Base-by-base conservation (phyloP, 768 basidiomycete species). In the Dictyophora rubrovolvata region DNA sequence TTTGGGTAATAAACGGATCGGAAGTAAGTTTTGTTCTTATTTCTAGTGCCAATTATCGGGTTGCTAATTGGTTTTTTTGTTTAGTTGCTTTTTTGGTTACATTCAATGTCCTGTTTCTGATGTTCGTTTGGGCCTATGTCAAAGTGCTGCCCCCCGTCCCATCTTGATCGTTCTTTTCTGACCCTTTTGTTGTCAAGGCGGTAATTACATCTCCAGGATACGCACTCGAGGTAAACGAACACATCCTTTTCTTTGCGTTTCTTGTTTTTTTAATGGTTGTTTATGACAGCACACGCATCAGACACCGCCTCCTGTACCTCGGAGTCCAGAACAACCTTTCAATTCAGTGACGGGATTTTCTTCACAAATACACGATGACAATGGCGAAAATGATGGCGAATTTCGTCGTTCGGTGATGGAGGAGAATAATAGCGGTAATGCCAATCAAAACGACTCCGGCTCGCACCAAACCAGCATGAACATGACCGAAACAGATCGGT, bases 81-180 rank as follows among this genome's bases (percentile, higher is more conserved):
- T 23, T 60, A 93, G 91, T 89, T 61, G 83, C 74, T 2, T 77
- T 88, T 59, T 67, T 93, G 54, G 75, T 79, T 1, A 77, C 84
- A 0, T 93, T 85, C 65, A 72, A 71, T 37, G 59, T 87, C 5
- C 66, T 94, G 20, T 80, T 80, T 50, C 62, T 84, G n/a, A 80
- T 91, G 79, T 77, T 83, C 76, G 48, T 85, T 0, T 93, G 91
- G 91, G 79, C 84, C 14, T 95, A 94, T 71, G 57, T 78, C 20
- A 82, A 80, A 78, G 91, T 89, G 57, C 28, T 54, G 79, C 37
- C 14, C 33, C 21, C 21, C 48, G 36, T 42, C 17, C 34, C 34
- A 55, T 18, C 6, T 46, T 5, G 20, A 20, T 68, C 21, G 20
- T 35, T n/a, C 23, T 16, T 57, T 17, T 23, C 33, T 47, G 21